phyloP scores from a whole-genome alignment of 2,329 filamentous ascomycete species.

The Paracamarosporium sp. region DNA sequence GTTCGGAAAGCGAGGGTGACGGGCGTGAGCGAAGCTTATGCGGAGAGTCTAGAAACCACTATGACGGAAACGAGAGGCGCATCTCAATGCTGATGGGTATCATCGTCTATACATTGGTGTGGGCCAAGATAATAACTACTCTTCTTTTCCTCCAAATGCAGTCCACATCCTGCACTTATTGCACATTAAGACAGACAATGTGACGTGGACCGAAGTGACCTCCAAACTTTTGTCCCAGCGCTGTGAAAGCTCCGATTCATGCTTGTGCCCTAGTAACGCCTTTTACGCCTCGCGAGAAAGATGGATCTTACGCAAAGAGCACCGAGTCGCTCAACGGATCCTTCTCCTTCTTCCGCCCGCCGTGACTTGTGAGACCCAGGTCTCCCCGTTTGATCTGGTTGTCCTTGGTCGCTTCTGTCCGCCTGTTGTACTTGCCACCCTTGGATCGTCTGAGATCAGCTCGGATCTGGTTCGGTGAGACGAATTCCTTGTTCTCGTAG shows the following conservation, averaged over 20 bases:
- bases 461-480: constrained; percentile 93
- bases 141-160: neutral
- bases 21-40: constrained; percentile 50
- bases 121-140: neutral
- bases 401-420: constrained; percentile 77
- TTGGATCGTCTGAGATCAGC: constrained; percentile 78
- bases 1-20: constrained; percentile 45
- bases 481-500: constrained; percentile 97
- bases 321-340: constrained; percentile 78
- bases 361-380: constrained; percentile 74
- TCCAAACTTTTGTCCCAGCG: neutral
- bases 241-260: neutral
- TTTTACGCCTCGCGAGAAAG: neutral
- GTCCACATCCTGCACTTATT: neutral
- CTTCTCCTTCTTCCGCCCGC: constrained; percentile 66
- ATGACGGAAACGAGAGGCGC: constrained; percentile 35
- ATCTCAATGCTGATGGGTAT: constrained; percentile 28
- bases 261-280: constrained; percentile 1
- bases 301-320: constrained; percentile 69
- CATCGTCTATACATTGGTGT: constrained; percentile 15
- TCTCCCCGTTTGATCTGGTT: constrained; percentile 76
- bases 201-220: neutral
- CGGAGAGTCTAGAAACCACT: constrained; percentile 36
- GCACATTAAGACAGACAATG: neutral
- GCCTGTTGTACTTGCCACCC: constrained; percentile 77